Base-by-base conservation (phyloP, 1,284 basidiomycete species). In the Leccinum subrobustum region DNA sequence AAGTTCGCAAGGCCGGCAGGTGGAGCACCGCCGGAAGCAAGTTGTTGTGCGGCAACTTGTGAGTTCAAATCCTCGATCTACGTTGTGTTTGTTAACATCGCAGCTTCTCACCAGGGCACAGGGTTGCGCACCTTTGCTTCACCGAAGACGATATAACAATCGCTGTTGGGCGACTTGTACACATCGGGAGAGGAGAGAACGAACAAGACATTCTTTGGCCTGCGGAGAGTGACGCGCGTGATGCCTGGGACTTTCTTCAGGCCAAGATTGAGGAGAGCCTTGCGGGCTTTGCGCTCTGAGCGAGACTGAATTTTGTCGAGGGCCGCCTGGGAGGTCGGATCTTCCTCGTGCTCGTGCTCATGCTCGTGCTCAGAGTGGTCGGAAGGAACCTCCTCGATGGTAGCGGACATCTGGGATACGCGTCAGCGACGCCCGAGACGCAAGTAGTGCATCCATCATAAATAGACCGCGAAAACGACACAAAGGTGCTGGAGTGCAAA, bases 91-190 rank as follows among this genome's bases (percentile, higher is more conserved):
- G 59, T 59, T n/a, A 14, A 23, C 39, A 12, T 23, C 9, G 2
- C 3, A 6, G 31, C 12, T 52, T 29, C 47, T 39, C 35, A 20
- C 55, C 44, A 58, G 59, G 62, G 62, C 25, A 58, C 23, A 64
- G 58, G 66, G 62, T 51, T 63, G 42, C 58, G 31, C 12, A 90
- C 89, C 86, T 96, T 97, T 68, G 95, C 95, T 83, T 99, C 96
- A 69, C 96, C 96, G 70, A 98, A 99, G 66, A 99, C 95, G 75
- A 99, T 95, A 85, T 99, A 98, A 79, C 92, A 94, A 79, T 99
- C 97, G 72, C 93, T 95, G 79, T 93, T 93, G 56, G 92, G 88
- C 57, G 95, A 95, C 83, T 98, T 98, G 89, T 94, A 99, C 58
- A 99, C 96, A 69, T 99, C 96, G 57, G 97, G 96, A 62, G 91